These are phyloP conservation scores for Giardia duodenalis DNA, from an alignment of 208 protist genomes.

Conservation along the genomic window DNA sequence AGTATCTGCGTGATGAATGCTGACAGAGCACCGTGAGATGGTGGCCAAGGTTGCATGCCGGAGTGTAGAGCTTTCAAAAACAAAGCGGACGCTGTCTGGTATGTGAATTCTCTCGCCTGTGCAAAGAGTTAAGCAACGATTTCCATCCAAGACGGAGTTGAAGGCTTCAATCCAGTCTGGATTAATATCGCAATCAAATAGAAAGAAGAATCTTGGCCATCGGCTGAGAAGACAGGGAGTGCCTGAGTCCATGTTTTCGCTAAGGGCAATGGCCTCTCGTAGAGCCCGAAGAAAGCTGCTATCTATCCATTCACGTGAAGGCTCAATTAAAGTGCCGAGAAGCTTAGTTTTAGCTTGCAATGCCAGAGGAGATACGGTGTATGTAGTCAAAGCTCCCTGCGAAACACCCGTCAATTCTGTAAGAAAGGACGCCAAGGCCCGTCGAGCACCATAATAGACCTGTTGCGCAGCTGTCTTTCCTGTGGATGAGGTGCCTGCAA, in stretches of 20 bases:
- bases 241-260: not conserved
- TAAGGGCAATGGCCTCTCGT: not conserved
- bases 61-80: conserved; percentile 31
- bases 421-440: not conserved
- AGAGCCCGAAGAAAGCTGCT: not conserved
- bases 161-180: conserved; percentile 95
- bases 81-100: not conserved
- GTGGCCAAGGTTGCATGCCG: conserved; percentile 35
- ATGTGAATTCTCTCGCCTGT: conserved; percentile 77
- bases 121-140: conserved; percentile 82
- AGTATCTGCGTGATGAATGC: not conserved
- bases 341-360: not conserved
- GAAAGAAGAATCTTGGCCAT: conserved; percentile 45
- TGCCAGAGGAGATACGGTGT: not conserved
- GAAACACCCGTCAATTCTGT: not conserved
- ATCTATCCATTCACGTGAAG: not conserved
- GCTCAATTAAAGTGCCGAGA: not conserved
- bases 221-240: not conserved
- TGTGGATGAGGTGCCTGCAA: not conserved
- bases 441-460: not conserved
- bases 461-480: not conserved
- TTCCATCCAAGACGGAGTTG: conserved; percentile 94
- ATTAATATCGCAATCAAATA: conserved; percentile 93
- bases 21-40: conserved; percentile 29
- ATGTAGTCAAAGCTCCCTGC: not conserved